Base-by-base conservation (phyloP, 129 eudicot genomes). In the Flaveria brownii region DNA sequence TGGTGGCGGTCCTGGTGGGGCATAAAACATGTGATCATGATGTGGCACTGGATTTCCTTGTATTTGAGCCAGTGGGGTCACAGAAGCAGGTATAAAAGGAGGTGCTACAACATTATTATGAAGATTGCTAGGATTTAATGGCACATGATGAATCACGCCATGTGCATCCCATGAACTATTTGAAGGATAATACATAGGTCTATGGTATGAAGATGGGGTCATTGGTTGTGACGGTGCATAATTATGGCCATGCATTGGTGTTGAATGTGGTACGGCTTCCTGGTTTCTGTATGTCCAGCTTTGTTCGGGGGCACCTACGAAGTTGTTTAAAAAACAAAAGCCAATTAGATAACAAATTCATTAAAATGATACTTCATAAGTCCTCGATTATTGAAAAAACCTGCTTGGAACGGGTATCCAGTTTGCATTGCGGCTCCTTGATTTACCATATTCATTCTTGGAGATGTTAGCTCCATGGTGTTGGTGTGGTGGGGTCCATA, bases 81-180 rank as follows among this genome's bases (percentile, higher is more conserved):
- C 98, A 57, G 98, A 88, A 65, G 96, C 84, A 70, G 97, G 97
- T 65, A 87, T 55, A 75, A 87, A 94, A 64, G 93, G 97, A 22
- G 91, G 96, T 15, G 87, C 88, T 57, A 76, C 77, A 30, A 73
- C 57, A 73, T 74, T 72, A 80, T 70, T 62, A 50, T 86, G 91
- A 74, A 82, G 52, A 82, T 73, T 78, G 63, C 73, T 22, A 72
- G 91, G 83, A 49, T 77, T 87, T 42, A 64, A 64, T 39, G 89
- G 85, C 50, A 43, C 71, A 64, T 81, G 91, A 76, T 83, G 90
- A 69, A 77, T 80, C 65, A 84, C 50, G 26, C 89, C 89, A 50
- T 84, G 89, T 74, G 88, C 62, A 68, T 89, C 94, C 97, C 97
- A 95, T 17, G 88, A 75, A 84, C 78, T 87, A 63, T 77, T 87